phyloP scores from a whole-genome alignment of 225 moss, liverwort and hornwort species.

The Polytrichum commune region DNA sequence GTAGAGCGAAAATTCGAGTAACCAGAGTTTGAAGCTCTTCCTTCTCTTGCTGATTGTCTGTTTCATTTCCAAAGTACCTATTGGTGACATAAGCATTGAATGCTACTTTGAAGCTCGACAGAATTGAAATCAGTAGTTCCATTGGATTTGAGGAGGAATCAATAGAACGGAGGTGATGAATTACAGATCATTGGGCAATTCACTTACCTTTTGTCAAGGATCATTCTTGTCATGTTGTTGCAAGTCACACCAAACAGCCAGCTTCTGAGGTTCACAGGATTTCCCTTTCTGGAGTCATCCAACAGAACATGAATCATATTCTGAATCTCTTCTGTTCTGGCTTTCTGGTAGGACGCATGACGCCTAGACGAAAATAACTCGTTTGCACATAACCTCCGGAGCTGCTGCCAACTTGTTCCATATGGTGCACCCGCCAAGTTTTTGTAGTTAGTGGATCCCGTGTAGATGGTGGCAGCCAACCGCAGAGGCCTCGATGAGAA shows the following conservation, averaged over 20 bases:
- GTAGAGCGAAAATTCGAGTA: slow-evolving; percentile 2
- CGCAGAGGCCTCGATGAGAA: slow-evolving; percentile 38
- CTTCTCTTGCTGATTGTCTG: slow-evolving; percentile 28
- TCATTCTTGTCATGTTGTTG: slow-evolving; percentile 58
- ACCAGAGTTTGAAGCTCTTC: slow-evolving; percentile 32
- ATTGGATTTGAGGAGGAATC: too few relatives aligned
- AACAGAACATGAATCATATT: slow-evolving; percentile 28
- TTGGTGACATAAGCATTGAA: neutral
- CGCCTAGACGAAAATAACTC: slow-evolving; percentile 34
- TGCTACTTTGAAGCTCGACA: neutral
- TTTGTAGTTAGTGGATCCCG: slow-evolving; percentile 26
- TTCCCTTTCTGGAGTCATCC: slow-evolving; percentile 16
- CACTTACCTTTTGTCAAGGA: slow-evolving; percentile 37
- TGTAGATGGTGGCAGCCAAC: slow-evolving; percentile 30
- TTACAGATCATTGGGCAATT: neutral
- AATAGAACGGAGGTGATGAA: neutral
- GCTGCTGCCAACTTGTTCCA: slow-evolving; percentile 45
- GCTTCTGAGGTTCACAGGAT: slow-evolving; percentile 26
- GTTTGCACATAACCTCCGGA: slow-evolving; percentile 37
- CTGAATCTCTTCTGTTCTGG: slow-evolving; percentile 36
- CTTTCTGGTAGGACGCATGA: slow-evolving; percentile 28
- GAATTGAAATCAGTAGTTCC: neutral
- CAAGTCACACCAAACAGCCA: slow-evolving; percentile 28
- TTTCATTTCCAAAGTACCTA: slow-evolving; percentile 41
- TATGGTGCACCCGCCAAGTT: slow-evolving; percentile 40